Base-by-base conservation (phyloP, 768 basidiomycete genomes). In the Cystoderma amianthinum region DNA sequence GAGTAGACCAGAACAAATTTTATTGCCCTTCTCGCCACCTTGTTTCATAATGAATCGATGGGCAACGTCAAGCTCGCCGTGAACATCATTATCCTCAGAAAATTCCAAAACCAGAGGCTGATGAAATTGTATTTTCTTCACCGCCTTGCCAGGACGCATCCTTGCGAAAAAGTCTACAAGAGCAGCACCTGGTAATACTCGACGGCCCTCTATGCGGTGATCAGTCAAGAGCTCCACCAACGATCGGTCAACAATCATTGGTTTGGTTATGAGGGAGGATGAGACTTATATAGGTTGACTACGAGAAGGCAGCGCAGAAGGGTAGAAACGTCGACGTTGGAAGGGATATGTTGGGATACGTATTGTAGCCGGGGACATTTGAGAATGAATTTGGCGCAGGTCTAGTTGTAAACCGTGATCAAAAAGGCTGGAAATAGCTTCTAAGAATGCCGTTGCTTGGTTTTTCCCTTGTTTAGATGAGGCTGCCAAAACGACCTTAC, bases 261-360 rank as follows among this genome's bases (percentile, higher is more conserved):
- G n/a, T n/a, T n/a, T n/a, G n/a, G n/a, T n/a, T n/a, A n/a, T n/a
- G n/a, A 19, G 32, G 9, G 30, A 13, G 7, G 6, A 9, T 5
- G 7, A 9, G 9, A 13, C n/a, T 30, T n/a, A 32, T 22, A 40
- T n/a, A 6, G 51, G 48, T 13, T 38, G 39, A 19, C 30, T n/a
- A 4, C 62, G 56, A 22, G 57, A 52, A 2, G 58, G 52, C 24
- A 60, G 49, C 38, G 48, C 56, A 9, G 52, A 39, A 5, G 63
- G 63, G 30, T 62, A 65, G 38, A 59, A 59, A 21, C 54, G 54
- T 5, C 57, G 47, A 18, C 61, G 59, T 43, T 63, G 61, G 57
- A 63, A 65, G 2, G 63, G 63, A 42, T 65, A 65, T 1, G 59
- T 65, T 0, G 62, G 63, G 16, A 63, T 30, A 33, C 52, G 46